Conservation (phyloP, 495 filamentous ascomycete species). For the Trichodelitschia bisporula region DNA sequence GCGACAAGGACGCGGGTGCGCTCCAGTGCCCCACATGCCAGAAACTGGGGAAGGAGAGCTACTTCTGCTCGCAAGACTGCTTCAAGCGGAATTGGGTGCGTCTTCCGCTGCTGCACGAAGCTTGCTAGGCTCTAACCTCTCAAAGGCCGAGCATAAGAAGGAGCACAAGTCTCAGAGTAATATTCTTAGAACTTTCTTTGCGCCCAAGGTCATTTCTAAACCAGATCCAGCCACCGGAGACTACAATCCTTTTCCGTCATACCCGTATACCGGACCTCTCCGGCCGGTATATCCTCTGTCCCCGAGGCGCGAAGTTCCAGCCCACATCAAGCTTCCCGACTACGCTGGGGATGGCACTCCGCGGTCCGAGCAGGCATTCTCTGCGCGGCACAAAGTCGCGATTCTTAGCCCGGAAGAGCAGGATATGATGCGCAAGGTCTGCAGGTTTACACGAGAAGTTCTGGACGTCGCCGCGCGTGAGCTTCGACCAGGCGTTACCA, state of each 20-base stretch:
- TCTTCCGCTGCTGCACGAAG: conserved; percentile 1
- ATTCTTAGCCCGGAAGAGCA: conserved; percentile 59
- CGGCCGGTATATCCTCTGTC: conserved; percentile 83
- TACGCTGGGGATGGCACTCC: conserved; percentile 70
- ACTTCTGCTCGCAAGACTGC: conserved; percentile 95
- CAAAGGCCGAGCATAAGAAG: conserved; percentile 58
- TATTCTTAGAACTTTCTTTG: conserved; percentile 39
- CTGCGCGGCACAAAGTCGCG: conserved; percentile 48
- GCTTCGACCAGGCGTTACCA: conserved; percentile 69
- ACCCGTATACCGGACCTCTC: conserved; percentile 51
- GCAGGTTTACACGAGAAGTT: conserved; percentile 69
- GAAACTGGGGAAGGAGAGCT: conserved; percentile 73
- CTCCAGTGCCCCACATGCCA: conserved; percentile 89
- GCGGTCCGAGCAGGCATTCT: conserved; percentile 47
- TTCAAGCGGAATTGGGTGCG: conserved; percentile 97
- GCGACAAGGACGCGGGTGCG: conserved; percentile 55
- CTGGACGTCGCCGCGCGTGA: conserved; percentile 73
- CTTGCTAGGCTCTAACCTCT: conserved; percentile 5
- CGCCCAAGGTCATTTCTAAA: conserved; percentile 62
- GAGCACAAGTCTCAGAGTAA: conserved; percentile 67
- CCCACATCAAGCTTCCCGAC: conserved; percentile 59
- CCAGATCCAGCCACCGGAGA: conserved; percentile 68
- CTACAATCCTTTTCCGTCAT: conserved; percentile 80
- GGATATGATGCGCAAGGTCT: conserved; percentile 82
- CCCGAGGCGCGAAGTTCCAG: conserved; percentile 43